phyloP scores from a whole-genome alignment of 768 basidiomycete species.

The Pisolithus marmoratus region DNA sequence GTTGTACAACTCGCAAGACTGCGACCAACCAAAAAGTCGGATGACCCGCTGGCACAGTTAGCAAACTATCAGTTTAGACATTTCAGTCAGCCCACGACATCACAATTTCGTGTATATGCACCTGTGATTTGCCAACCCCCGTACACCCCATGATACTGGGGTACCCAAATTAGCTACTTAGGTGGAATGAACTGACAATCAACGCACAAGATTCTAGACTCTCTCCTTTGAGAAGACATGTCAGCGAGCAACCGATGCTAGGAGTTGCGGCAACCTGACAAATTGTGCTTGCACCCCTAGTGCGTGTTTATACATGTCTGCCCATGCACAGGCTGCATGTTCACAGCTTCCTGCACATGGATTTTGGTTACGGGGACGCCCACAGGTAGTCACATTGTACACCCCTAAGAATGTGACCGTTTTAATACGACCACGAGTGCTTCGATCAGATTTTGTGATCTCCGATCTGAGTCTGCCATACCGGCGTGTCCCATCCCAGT shows the following conservation, averaged over 20 bases:
- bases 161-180: not conserved
- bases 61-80: slow-evolving; percentile 33
- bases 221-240: not conserved
- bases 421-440: no score
- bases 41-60: slow-evolving; percentile 40
- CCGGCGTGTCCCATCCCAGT: no score
- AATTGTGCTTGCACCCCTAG: no score
- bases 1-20: slow-evolving; percentile 41
- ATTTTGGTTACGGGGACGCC: no score
- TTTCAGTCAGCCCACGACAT: not conserved
- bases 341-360: no score
- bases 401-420: no score
- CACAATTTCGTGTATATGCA: not conserved
- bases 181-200: not conserved
- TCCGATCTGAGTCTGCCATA: no score
- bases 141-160: slow-evolving; percentile 12
- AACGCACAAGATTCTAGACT: slow-evolving; percentile 5
- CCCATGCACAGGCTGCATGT: no score
- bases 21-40: slow-evolving; percentile 33
- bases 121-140: slow-evolving; percentile 13
- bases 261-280: no score
- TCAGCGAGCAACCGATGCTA: not conserved
- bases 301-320: no score
- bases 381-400: no score
- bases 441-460: no score